A percentile compares a stretch with the other conserved stretches of the same genome.
phyloP scores from a whole-genome alignment of 2,329 filamentous ascomycete species.

The Aspergillus unguis region DNA sequence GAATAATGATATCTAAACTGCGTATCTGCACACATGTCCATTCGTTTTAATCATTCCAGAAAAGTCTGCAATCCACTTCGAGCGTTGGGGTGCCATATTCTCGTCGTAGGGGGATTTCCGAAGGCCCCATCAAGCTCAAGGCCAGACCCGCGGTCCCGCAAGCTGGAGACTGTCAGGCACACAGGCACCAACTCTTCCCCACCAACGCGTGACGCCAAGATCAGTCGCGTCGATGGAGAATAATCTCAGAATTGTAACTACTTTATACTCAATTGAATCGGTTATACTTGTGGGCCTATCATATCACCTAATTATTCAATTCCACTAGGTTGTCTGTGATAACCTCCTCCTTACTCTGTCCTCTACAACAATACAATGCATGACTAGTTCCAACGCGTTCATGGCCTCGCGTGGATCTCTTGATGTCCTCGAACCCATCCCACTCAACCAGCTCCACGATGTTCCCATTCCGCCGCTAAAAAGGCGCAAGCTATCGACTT shows the following conservation, averaged over 20 bases:
- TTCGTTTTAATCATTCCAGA: neutral
- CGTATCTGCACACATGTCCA: conserved; percentile 1
- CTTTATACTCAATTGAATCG: neutral
- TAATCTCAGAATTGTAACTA: neutral
- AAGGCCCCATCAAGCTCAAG: neutral
- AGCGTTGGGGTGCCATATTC: neutral
- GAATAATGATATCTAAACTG: conserved; percentile 19
- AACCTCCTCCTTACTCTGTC: neutral
- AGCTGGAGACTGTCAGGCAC: neutral
- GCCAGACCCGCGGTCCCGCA: neutral
- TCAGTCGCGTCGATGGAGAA: conserved; percentile 9
- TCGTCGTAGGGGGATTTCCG: conserved; percentile 2
- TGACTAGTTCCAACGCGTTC: conserved; percentile 24
- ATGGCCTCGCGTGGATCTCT: conserved; percentile 37
- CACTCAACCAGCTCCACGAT: conserved; percentile 31
- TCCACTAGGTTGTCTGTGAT: neutral
- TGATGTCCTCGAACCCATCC: conserved; percentile 33
- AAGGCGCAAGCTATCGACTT: conserved; percentile 32
- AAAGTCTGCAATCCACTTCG: neutral
- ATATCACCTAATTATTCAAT: neutral
- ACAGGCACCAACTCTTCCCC: conserved; percentile 5
- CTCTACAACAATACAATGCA: conserved; percentile 10
- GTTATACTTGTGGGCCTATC: neutral
- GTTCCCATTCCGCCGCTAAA: conserved; percentile 26
- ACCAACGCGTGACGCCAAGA: conserved; percentile 28